Evolutionary conservation across 257 asterid genomes (phyloP).

Genomic region (Lycium ferocissimum): DNA sequence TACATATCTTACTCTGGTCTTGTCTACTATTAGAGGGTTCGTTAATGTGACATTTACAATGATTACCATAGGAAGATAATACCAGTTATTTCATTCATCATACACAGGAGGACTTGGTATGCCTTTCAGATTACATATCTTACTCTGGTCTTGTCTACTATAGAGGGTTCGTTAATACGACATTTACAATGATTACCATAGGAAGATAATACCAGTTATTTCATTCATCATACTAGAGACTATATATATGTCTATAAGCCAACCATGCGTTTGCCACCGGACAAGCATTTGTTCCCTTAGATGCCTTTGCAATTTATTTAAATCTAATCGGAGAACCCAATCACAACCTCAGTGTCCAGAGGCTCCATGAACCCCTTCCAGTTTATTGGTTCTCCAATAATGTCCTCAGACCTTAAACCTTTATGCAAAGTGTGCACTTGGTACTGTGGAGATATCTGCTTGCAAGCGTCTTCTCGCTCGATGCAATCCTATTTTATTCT

Average conservation of each 20-base stretch:
- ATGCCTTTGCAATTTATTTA: not conserved
- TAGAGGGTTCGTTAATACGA: not conserved
- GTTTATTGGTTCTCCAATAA: constrained; percentile 7
- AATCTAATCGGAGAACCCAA: not conserved
- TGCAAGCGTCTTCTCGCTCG: not conserved
- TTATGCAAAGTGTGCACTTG: constrained; percentile 3
- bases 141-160: not conserved
- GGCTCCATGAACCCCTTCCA: constrained; percentile 21
- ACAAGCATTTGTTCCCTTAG: not conserved
- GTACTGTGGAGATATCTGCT: constrained; percentile 1
- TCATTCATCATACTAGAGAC: constrained; percentile 11
- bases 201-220: not conserved
- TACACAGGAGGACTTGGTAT: constrained; percentile 91
- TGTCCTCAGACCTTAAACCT: not conserved
- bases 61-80: not conserved
- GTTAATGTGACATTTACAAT: not conserved
- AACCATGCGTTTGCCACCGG: not conserved
- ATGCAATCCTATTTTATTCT: not conserved
- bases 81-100: constrained; percentile 24
- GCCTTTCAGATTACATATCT: constrained; percentile 24
- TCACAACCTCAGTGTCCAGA: not conserved
- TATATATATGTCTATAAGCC: not conserved
- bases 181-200: not conserved
- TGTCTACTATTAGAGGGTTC: constrained; percentile 14
- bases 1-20: not conserved